Conservation (phyloP, 441 rosid species). For the Arabidopsis hybrid region DNA sequence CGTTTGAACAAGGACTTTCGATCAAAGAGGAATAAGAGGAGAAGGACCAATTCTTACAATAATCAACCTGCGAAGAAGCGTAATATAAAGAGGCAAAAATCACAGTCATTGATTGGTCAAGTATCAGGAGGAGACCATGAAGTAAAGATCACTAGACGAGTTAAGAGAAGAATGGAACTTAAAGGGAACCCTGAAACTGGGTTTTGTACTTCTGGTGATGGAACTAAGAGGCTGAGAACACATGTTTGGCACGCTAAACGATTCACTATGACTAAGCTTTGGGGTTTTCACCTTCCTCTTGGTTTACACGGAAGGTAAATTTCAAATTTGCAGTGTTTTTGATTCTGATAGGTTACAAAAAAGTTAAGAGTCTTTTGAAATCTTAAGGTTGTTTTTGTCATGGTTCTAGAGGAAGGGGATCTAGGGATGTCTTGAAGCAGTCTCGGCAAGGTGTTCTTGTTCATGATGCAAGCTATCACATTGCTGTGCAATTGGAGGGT, state of each 20-base stretch:
- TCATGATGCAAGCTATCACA: conserved; percentile 88
- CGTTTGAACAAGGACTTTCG: conserved; percentile 70
- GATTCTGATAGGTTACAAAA: not conserved
- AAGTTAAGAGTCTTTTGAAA: not conserved
- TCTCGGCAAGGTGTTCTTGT: conserved; percentile 68
- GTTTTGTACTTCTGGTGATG: conserved; percentile 72
- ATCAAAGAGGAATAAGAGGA: conserved; percentile 75
- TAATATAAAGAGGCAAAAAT: conserved; percentile 52
- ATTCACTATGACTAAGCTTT: conserved; percentile 80
- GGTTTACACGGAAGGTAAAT: conserved; percentile 87
- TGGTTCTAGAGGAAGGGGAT: conserved; percentile 80
- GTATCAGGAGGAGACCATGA: conserved; percentile 38
- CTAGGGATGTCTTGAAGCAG: conserved; percentile 87
- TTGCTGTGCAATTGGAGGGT: conserved; percentile 86
- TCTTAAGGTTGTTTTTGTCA: conserved; percentile 28
- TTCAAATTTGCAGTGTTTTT: not conserved
- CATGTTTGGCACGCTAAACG: conserved; percentile 98
- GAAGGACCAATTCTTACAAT: conserved; percentile 78
- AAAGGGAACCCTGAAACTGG: conserved; percentile 64
- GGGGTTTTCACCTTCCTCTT: conserved; percentile 90
- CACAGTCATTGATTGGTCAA: conserved; percentile 42
- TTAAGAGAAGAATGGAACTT: conserved; percentile 72
- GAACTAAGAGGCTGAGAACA: conserved; percentile 87
- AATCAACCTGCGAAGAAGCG: conserved; percentile 61
- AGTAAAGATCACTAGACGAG: conserved; percentile 54